Evolutionary conservation across 192 early-diverging fungal species (phyloP).

Genomic region (Umbelopsis sp.): DNA sequence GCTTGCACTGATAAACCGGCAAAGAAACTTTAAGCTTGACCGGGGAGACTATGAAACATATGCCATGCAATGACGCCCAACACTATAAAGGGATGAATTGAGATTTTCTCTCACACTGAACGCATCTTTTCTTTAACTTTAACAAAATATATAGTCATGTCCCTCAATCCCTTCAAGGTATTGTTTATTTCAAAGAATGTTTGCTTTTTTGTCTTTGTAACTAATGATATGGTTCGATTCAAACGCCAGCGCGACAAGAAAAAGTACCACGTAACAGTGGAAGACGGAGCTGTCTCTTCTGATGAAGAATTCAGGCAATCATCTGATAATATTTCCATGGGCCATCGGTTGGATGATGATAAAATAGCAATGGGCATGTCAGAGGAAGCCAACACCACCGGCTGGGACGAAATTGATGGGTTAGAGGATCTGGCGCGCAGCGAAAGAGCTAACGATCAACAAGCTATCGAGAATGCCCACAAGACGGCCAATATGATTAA

Average conservation of each 20-base stretch:
- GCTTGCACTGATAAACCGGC: too few species aligned
- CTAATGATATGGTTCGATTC: neutral
- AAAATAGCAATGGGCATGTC: constrained; percentile 20
- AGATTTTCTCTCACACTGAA: too few species aligned
- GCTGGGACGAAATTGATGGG: constrained; percentile 18
- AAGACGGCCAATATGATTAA: constrained; percentile 17
- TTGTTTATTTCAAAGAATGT: neutral
- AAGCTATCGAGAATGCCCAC: constrained; percentile 9
- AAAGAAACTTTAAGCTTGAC: too few species aligned
- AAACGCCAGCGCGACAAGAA: constrained; percentile 5
- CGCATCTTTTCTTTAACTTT: too few species aligned
- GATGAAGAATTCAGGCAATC: constrained; percentile 20
- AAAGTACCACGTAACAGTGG: constrained; percentile 17
- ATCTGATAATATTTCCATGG: constrained; percentile 13
- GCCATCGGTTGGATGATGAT: constrained; percentile 5
- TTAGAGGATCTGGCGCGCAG: neutral
- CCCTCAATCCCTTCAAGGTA: too few species aligned
- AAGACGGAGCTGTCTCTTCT: constrained; percentile 1
- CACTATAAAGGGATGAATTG: too few species aligned
- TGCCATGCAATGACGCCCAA: too few species aligned
- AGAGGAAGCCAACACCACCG: neutral
- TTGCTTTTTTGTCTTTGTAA: too few species aligned
- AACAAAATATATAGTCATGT: too few species aligned
- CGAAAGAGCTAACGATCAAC: neutral
- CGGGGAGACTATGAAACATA: too few species aligned